phyloP scores from a whole-genome alignment of 2,329 filamentous ascomycete species.

The Colletotrichum theobromicola region DNA sequence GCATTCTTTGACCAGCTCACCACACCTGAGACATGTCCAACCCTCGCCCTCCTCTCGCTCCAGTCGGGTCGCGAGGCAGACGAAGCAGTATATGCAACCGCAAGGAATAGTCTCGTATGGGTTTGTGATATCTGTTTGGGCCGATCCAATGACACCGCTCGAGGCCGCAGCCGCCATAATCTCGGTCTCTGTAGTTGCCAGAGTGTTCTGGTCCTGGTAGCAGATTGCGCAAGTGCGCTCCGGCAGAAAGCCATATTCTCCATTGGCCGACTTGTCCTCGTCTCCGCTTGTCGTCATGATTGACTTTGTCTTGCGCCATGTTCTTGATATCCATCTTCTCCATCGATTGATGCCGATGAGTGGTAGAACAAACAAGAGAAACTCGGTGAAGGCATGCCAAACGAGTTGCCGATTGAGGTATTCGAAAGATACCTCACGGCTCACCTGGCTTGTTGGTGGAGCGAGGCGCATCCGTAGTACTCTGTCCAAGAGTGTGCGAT shows the following conservation, averaged over 20 bases:
- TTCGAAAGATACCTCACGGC: constrained; percentile 93
- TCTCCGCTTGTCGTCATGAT: constrained; percentile 57
- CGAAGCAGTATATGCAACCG: constrained; percentile 93
- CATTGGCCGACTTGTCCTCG: constrained; percentile 60
- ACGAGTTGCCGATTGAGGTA: constrained; percentile 97
- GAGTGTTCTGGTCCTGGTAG: constrained; percentile 88
- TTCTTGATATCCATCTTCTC: constrained; percentile 85
- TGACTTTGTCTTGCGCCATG: constrained; percentile 82
- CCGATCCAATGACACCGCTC: constrained; percentile 83
- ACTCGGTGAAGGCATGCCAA: constrained; percentile 99
- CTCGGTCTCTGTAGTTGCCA: constrained; percentile 74
- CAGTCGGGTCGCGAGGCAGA: constrained; percentile 88
- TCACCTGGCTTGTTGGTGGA: constrained; percentile 83
- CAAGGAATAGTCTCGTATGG: constrained; percentile 92
- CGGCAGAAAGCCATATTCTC: constrained; percentile 84
- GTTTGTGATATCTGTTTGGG: constrained; percentile 93
- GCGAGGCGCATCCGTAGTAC: constrained; percentile 83
- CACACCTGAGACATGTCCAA: constrained; percentile 90
- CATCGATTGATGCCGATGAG: constrained; percentile 94
- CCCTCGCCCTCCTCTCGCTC: constrained; percentile 94
- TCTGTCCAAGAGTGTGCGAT: constrained; percentile 88
- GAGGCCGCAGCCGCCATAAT: constrained; percentile 73
- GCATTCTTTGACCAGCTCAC: constrained; percentile 82
- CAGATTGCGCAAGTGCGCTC: constrained; percentile 97
- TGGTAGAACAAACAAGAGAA: constrained; percentile 94